Base-by-base conservation (phyloP, 1,139 yeast genomes). In the Spathaspora sp. region DNA sequence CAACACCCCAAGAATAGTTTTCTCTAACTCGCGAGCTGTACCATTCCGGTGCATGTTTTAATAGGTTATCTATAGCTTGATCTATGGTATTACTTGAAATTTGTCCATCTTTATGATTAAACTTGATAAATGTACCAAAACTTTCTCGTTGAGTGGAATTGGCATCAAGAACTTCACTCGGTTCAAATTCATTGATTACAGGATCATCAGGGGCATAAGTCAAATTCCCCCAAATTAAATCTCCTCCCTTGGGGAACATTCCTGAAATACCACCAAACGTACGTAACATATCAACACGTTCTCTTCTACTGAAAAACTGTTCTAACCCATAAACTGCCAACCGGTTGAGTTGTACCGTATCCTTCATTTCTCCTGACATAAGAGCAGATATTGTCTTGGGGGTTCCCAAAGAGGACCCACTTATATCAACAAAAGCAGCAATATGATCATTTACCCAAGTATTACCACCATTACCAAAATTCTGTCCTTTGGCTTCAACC, bases 211-310 rank as follows among this genome's bases (percentile, higher is more conserved):
- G 86, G 2, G 87, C 81, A 42, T 64, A 54, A 2, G 71, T 63
- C 47, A 74, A 57, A 55, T 81, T 76, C 7, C 97, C 99, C 99
- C 99, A 93, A 38, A 93, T 80, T 6, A 81, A 61, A 39, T 84
- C 84, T 2, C 97, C 98, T 27, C 99, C 99, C 64, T 93, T 93
- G 16, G 99, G 99, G 39, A 93, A 63, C 98, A 93, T 95, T 51
- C 95, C 82, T 10, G 97, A 91, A 45, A 95, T 74, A 2, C 99
- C 98, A 11, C 97, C 97, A 80, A 93, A 90, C 2, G 93, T 76
- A 52, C 90, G 75, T 43, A 90, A 63, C 85, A 93, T 76, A 50
- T 88, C 95, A 6, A 90, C 82, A 53, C 99, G 79, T 68, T 93
- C 99, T 50, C 81, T 79, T 61, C 96, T 79, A 44, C 95, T 86